Percentiles rank a stretch among this genome's conserved stretches.
These are phyloP conservation scores for Kluyveromyces siamensis DNA, from an alignment of 805 yeast species.

Conservation along the genomic window DNA sequence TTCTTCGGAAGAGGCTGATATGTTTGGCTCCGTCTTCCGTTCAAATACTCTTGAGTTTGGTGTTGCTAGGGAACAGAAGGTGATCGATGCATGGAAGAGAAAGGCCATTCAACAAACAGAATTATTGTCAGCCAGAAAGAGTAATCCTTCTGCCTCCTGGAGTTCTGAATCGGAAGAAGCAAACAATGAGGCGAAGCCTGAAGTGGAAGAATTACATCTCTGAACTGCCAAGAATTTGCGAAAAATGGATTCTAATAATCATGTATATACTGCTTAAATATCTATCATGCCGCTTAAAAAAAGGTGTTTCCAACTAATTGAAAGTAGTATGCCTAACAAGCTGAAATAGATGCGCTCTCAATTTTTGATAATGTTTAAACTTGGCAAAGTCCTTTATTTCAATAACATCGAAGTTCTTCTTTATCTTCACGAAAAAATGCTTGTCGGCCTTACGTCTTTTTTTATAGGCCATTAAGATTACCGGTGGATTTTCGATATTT, in stretches of 20 bases:
- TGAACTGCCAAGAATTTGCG: background rate
- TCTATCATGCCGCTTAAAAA: background rate
- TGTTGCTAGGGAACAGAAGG: conserved; percentile 58
- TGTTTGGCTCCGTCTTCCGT: conserved; percentile 75
- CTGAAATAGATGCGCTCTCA: conserved; percentile 35
- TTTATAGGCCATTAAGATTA: conserved; percentile 43
- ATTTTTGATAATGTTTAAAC: conserved; percentile 30
- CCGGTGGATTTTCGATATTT: conserved; percentile 29
- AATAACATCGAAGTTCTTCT: conserved; percentile 25
- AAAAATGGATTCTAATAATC: background rate
- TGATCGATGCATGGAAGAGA: conserved; percentile 63
- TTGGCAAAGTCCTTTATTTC: conserved; percentile 28
- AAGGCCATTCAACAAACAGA: conserved; percentile 61
- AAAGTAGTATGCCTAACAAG: conserved; percentile 17
- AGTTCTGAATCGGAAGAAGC: conserved; percentile 2
- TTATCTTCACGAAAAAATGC: conserved; percentile 25
- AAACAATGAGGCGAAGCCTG: conserved; percentile 2
- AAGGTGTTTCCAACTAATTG: background rate
- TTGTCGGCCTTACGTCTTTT: conserved; percentile 41
- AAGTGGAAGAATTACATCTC: conserved; percentile 3
- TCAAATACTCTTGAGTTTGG: conserved; percentile 58
- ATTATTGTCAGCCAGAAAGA: conserved; percentile 39
- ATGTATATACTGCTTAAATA: background rate
- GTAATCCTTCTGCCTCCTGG: conserved; percentile 27
- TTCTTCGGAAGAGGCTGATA: conserved; percentile 70